Evolutionary conservation across 2,329 filamentous ascomycete species (phyloP).

Genomic region (Nemania bipapillata): DNA sequence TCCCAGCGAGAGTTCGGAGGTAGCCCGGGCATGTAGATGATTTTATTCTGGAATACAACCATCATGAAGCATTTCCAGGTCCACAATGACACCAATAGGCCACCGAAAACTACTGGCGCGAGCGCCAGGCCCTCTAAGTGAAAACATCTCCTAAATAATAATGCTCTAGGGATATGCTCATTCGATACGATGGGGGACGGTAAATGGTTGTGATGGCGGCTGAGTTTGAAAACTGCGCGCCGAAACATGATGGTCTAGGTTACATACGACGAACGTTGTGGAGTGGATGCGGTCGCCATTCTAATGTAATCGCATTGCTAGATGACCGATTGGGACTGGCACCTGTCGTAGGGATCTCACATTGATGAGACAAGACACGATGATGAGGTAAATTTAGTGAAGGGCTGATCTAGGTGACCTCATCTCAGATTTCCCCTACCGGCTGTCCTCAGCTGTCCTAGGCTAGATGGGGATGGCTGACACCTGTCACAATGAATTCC

Average conservation of each 20-base stretch:
- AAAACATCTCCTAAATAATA: conserved; percentile 47
- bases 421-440: too few species aligned
- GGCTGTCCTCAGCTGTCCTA: too few species aligned
- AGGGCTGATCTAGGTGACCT: too few species aligned
- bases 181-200: conserved; percentile 30
- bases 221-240: conserved; percentile 31
- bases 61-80: conserved; percentile 77
- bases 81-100: conserved; percentile 73
- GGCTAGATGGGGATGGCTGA: too few species aligned
- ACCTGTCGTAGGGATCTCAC: too few species aligned
- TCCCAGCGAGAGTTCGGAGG: conserved; percentile 76
- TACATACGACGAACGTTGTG: not conserved
- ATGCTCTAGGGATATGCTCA: conserved; percentile 40
- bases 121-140: conserved; percentile 62
- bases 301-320: too few species aligned
- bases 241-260: conserved; percentile 4
- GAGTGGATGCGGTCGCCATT: too few species aligned
- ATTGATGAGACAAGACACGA: too few species aligned
- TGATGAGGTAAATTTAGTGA: too few species aligned
- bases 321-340: too few species aligned
- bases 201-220: conserved; percentile 37
- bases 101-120: conserved; percentile 73
- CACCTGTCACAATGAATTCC: too few species aligned
- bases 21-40: conserved; percentile 82
- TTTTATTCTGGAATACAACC: conserved; percentile 80